phyloP scores from a whole-genome alignment of 352 stramenopile species.

The Phytopythium boreale region DNA sequence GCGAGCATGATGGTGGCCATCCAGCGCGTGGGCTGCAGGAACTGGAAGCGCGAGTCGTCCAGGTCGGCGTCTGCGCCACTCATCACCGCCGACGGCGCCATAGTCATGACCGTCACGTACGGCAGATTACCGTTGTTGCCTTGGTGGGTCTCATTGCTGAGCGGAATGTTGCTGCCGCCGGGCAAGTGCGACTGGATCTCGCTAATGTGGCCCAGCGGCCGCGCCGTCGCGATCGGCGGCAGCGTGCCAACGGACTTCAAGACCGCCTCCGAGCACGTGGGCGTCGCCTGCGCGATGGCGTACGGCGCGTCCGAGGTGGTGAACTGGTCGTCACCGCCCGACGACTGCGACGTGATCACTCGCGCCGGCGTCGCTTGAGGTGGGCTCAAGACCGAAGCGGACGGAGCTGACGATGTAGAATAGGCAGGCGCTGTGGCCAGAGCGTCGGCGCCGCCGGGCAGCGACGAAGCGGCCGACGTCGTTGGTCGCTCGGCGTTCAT shows the following conservation, averaged over 20 bases:
- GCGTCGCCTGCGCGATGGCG: conserved; percentile 28
- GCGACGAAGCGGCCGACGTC: not conserved
- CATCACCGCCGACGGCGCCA: conserved; percentile 19
- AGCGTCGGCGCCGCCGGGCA: not conserved
- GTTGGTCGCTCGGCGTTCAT: not conserved
- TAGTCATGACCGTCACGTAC: conserved; percentile 32
- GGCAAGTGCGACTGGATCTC: conserved; percentile 31
- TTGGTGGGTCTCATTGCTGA: conserved; percentile 20
- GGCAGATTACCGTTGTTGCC: conserved; percentile 19
- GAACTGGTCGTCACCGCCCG: conserved; percentile 13
- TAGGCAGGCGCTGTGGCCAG: not conserved
- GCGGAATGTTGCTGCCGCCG: conserved; percentile 39
- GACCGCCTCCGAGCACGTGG: conserved; percentile 20
- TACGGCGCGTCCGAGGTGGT: conserved; percentile 29
- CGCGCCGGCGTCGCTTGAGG: not conserved
- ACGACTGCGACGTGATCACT: not conserved
- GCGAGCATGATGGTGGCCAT: conserved; percentile 55
- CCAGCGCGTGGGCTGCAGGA: conserved; percentile 61
- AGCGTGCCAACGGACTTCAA: conserved; percentile 14
- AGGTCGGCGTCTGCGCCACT: conserved; percentile 17
- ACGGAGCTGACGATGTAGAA: not conserved
- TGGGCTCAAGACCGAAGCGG: not conserved
- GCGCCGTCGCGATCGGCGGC: conserved; percentile 40
- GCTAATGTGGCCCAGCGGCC: conserved; percentile 31
- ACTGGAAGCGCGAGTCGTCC: conserved; percentile 52